Conservation (phyloP, 2,329 filamentous ascomycete genomes). For the Colletotrichum sp. region DNA sequence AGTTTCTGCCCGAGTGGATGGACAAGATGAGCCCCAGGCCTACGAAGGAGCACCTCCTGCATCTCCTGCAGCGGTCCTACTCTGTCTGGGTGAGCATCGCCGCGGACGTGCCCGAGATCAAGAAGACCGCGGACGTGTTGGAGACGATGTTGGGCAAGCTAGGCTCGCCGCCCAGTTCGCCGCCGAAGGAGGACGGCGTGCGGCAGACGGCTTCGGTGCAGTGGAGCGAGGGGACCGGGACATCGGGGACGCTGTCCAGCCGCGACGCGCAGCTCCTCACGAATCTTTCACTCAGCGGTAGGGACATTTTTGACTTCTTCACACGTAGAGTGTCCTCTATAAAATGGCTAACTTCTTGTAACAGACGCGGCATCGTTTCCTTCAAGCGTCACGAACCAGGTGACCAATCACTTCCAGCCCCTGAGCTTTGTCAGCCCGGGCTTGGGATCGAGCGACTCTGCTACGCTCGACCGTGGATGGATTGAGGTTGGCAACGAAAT, state of each 20-base stretch:
- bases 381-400: not conserved
- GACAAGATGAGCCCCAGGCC: conserved; percentile 33
- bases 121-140: conserved; percentile 51
- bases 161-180: conserved; percentile 31
- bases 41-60: conserved; percentile 43
- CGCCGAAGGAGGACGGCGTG: not conserved
- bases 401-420: conserved; percentile 4
- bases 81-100: conserved; percentile 49
- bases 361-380: not conserved
- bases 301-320: not conserved
- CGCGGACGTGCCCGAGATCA: conserved; percentile 40
- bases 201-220: conserved; percentile 22
- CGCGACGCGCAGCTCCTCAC: conserved; percentile 25
- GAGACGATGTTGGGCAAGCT: conserved; percentile 51
- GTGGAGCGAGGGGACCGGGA: not conserved
- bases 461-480: conserved; percentile 41
- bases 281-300: conserved; percentile 18
- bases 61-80: conserved; percentile 46
- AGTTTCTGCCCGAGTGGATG: conserved; percentile 35
- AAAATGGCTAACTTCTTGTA: not conserved
- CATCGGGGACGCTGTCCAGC: conserved; percentile 21
- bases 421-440: conserved; percentile 11
- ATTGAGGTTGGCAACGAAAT: conserved; percentile 35
- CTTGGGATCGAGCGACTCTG: conserved; percentile 24
- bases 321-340: not conserved